These are phyloP conservation scores for Epichloe brachyelytri DNA, from an alignment of 2,329 filamentous ascomycete genomes.

Conservation along the genomic window DNA sequence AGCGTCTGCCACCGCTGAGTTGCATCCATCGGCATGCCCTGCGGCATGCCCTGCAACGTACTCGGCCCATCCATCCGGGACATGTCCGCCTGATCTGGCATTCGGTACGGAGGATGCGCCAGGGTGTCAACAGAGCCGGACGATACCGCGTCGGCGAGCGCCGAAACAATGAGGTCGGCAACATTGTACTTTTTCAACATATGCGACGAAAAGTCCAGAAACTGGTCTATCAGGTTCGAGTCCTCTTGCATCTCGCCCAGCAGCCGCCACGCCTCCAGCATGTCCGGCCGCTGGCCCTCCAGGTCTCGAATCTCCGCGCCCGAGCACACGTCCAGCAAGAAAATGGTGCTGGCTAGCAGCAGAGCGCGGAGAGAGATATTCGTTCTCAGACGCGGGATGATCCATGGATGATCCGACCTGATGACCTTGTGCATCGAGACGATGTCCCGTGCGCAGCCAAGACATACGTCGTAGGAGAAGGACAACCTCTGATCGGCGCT, in stretches of 20 bases:
- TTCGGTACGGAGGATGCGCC: too few species aligned
- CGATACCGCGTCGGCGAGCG: neutral
- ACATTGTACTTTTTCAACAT: conserved; percentile 4
- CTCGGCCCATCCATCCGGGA: too few species aligned
- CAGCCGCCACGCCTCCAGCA: conserved; percentile 2
- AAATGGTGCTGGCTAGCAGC: conserved; percentile 1
- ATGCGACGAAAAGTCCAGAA: conserved; percentile 2
- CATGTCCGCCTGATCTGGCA: too few species aligned
- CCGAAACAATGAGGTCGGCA: neutral
- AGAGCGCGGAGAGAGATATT: neutral
- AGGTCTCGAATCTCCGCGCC: neutral
- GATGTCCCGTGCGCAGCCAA: conserved; percentile 1
- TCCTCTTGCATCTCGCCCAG: conserved; percentile 1
- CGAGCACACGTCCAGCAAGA: conserved; percentile 4
- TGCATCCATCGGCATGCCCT: neutral
- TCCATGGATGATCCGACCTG: neutral
- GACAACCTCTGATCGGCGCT: neutral
- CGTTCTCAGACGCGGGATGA: neutral
- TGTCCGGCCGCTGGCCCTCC: neutral
- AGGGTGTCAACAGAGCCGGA: neutral
- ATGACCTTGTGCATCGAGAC: conserved; percentile 1
- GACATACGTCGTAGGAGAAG: neutral
- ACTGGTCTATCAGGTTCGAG: conserved; percentile 4
- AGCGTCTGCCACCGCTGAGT: conserved; percentile 4
- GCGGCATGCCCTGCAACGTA: too few species aligned